phyloP scores from a whole-genome alignment of 2,329 filamentous ascomycete species.

The Mariannaea elegans region DNA sequence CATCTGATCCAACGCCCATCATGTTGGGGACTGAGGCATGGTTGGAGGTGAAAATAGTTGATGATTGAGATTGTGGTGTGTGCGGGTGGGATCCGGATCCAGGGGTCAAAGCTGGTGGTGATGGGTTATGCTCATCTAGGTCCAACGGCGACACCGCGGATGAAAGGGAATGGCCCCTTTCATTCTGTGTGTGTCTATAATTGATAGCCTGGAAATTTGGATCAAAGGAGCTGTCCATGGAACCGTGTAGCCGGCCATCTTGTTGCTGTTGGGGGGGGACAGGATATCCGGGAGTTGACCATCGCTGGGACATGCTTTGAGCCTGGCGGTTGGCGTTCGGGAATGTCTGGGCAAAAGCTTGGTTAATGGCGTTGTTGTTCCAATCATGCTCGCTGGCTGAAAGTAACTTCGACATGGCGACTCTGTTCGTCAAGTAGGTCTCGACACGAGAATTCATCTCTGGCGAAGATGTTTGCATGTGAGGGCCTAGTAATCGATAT shows the following conservation, averaged over 20 bases:
- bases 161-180: constrained; percentile 32
- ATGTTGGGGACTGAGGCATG: constrained; percentile 24
- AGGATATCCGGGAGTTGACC: constrained; percentile 32
- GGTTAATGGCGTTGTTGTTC: constrained; percentile 57
- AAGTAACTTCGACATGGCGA: constrained; percentile 54
- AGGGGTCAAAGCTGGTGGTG: constrained; percentile 42
- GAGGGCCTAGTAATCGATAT: constrained; percentile 69
- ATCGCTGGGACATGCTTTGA: constrained; percentile 36
- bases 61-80: constrained; percentile 30
- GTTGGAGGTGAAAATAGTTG: constrained; percentile 27
- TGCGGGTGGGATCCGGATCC: constrained; percentile 37
- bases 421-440: constrained; percentile 53
- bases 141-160: constrained; percentile 30
- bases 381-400: constrained; percentile 48
- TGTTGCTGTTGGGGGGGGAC: not conserved
- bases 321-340: constrained; percentile 47
- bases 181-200: constrained; percentile 26
- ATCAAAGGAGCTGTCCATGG: constrained; percentile 28
- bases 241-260: constrained; percentile 22
- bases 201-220: constrained; percentile 37
- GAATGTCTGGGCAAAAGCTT: constrained; percentile 57
- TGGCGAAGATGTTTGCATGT: constrained; percentile 67
- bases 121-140: constrained; percentile 25
- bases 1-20: constrained; percentile 31
- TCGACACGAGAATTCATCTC: constrained; percentile 71